phyloP scores from a whole-genome alignment of 2,329 filamentous ascomycete species.

The Ophiocordyceps robertsii region DNA sequence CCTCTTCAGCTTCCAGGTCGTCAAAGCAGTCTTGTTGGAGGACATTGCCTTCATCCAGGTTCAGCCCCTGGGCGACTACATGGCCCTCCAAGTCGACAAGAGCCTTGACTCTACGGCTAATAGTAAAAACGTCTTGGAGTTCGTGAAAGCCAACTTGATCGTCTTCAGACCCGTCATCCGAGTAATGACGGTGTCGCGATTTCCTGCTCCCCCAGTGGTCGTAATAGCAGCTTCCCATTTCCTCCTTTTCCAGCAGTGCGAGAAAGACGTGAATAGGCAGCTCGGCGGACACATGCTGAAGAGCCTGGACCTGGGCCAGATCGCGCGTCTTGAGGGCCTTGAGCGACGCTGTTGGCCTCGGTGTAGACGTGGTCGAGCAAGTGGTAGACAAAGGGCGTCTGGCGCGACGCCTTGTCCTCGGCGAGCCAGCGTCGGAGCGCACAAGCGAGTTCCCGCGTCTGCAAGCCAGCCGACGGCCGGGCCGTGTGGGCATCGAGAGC shows the following conservation, averaged over 20 bases:
- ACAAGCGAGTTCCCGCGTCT: conserved; percentile 5
- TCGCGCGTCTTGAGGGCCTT: conserved; percentile 14
- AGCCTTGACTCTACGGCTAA: conserved; percentile 6
- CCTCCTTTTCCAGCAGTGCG: conserved; percentile 15
- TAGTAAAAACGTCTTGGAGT: conserved; percentile 5
- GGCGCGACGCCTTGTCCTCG: background rate
- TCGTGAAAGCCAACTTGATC: conserved; percentile 3
- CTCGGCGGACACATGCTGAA: conserved; percentile 11
- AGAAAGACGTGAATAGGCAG: conserved; percentile 19
- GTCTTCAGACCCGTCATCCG: conserved; percentile 3
- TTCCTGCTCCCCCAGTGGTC: background rate
- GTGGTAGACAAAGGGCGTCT: conserved; percentile 12
- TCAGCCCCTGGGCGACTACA: conserved; percentile 5
- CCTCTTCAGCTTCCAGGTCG: conserved; percentile 6
- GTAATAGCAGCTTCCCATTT: conserved; percentile 7
- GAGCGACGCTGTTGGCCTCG: conserved; percentile 16
- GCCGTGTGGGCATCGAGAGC: conserved; percentile 7
- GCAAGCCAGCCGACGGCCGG: conserved; percentile 9
- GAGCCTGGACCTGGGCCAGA: conserved; percentile 9
- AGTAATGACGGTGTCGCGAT: background rate
- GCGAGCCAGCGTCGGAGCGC: conserved; percentile 14
- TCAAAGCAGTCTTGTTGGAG: conserved; percentile 11
- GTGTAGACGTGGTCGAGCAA: conserved; percentile 20
- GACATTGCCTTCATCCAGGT: conserved; percentile 8
- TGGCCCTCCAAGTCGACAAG: conserved; percentile 15